A percentile compares a stretch with the other conserved stretches of the same genome.
These are phyloP conservation scores for Afroboletus lepidellus DNA, from an alignment of 1,284 basidiomycete species.

Conservation along the genomic window DNA sequence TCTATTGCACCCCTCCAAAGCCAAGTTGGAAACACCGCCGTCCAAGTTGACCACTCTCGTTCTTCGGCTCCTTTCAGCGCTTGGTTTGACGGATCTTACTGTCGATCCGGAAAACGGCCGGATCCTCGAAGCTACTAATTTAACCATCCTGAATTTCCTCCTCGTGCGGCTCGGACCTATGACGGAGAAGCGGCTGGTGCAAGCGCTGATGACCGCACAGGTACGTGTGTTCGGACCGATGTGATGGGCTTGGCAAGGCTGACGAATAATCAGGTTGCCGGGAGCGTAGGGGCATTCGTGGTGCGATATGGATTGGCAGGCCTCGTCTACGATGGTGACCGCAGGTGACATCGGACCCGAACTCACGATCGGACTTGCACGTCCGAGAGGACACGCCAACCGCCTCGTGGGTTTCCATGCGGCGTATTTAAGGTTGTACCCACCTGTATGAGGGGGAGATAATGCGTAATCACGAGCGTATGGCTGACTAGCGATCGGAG, in stretches of 20 bases:
- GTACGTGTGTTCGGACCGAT: slow-evolving; percentile 35
- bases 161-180: slow-evolving; percentile 78
- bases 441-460: slow-evolving; percentile 17
- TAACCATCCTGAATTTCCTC: slow-evolving; percentile 86
- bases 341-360: slow-evolving; percentile 47
- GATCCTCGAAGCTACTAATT: slow-evolving; percentile 74
- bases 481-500: neutral
- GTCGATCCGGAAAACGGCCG: slow-evolving; percentile 50
- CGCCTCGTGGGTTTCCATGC: neutral
- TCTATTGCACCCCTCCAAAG: slow-evolving; percentile 72
- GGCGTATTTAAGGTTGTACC: neutral
- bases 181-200: slow-evolving; percentile 75
- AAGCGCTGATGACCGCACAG: slow-evolving; percentile 72
- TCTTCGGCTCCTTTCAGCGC: slow-evolving; percentile 55
- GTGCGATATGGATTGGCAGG: slow-evolving; percentile 86
- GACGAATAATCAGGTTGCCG: slow-evolving; percentile 47
- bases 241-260: slow-evolving; percentile 8
- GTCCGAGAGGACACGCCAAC: neutral
- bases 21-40: slow-evolving; percentile 58
- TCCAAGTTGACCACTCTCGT: slow-evolving; percentile 50
- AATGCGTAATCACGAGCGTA: slow-evolving; percentile 25
- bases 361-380: neutral
- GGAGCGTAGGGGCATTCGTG: slow-evolving; percentile 77
- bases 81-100: slow-evolving; percentile 71
- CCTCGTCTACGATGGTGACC: slow-evolving; percentile 86